Base-by-base conservation (phyloP, 1,284 basidiomycete genomes). In the Cutaneotrichosporon sp. region DNA sequence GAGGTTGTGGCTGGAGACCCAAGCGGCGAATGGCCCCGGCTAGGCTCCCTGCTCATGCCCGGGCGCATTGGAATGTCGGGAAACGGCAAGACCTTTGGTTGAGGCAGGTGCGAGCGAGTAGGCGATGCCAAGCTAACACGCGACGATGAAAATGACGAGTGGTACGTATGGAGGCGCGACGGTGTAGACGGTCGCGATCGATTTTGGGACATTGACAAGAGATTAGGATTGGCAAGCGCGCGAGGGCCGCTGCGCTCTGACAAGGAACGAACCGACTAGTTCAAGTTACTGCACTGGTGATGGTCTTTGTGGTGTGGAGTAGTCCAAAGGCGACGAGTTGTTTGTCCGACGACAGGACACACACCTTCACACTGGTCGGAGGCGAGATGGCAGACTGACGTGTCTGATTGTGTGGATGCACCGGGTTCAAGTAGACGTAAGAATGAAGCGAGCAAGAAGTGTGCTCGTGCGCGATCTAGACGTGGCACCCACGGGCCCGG, bases 21-120 rank as follows among this genome's bases (percentile, higher is more conserved):
- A 26, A 58, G 42, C 7, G 55, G 55, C 8, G 42, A 46, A 1
- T 51, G 43, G 5, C 51, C 52, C 5, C 49, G 30, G 44, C 45
- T 52, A 1, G 38, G 33, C 23, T 57, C 59, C 35, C 52, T 26
- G 50, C 52, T 57, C 49, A 51, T 55, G 22, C 23, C 15, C 4
- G 49, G 23, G 9, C 59, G 46, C 5, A 55, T 47, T 8, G 55
- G 52, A 8, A 60, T 39, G 37, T 60, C 59, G 18, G 59, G 59
- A 40, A 56, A 60, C 13, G 59, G 59, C 18, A 60, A 42, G 12
- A 60, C 59, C 30, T 60, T 60, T 2, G 59, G 59, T n/a, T 51
- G 52, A 41, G 54, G 52, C 5, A 53, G 41, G 34, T 53, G 48
- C 5, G 58, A 59, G 17, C 26, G 39, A 1, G 39, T 35, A 10